Evolutionary conservation across 2,329 filamentous ascomycete genomes (phyloP).

Genomic region (Cladorrhinum sp.): DNA sequence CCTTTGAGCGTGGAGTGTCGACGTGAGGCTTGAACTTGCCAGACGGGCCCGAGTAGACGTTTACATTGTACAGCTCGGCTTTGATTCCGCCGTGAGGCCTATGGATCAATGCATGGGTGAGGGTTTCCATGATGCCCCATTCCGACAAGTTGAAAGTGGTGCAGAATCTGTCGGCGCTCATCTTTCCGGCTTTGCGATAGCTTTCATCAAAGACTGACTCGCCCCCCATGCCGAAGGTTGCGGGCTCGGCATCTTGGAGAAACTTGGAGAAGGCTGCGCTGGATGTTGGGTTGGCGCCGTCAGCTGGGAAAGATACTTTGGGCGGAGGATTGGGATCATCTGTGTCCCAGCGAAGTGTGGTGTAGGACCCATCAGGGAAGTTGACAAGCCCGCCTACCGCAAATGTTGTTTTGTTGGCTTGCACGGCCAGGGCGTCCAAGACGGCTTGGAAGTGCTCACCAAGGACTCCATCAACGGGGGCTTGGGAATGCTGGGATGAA

Average conservation of each 20-base stretch:
- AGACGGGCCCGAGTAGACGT: conserved; percentile 5
- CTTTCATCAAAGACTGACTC: conserved; percentile 5
- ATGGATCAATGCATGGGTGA: conserved; percentile 1
- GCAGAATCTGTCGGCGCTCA: conserved; percentile 4
- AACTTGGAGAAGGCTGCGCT: background rate
- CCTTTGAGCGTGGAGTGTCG: background rate
- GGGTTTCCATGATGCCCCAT: conserved; percentile 2
- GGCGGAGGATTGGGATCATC: background rate
- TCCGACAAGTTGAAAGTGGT: conserved; percentile 9
- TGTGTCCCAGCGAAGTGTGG: background rate
- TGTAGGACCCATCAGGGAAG: background rate
- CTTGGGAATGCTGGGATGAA: too few relatives aligned
- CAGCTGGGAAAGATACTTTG: background rate
- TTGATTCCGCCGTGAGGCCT: background rate
- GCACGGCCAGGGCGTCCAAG: background rate
- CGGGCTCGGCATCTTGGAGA: background rate
- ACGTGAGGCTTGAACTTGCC: conserved; percentile 10
- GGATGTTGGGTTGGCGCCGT: background rate
- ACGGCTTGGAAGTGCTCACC: background rate
- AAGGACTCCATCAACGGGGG: too few relatives aligned
- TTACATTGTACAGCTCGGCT: conserved; percentile 13
- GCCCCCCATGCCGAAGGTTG: background rate
- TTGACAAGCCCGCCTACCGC: background rate
- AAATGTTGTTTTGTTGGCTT: background rate
- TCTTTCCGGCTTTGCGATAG: conserved; percentile 12